Base-by-base conservation (phyloP, 768 basidiomycete genomes). In the Collybia sordida region DNA sequence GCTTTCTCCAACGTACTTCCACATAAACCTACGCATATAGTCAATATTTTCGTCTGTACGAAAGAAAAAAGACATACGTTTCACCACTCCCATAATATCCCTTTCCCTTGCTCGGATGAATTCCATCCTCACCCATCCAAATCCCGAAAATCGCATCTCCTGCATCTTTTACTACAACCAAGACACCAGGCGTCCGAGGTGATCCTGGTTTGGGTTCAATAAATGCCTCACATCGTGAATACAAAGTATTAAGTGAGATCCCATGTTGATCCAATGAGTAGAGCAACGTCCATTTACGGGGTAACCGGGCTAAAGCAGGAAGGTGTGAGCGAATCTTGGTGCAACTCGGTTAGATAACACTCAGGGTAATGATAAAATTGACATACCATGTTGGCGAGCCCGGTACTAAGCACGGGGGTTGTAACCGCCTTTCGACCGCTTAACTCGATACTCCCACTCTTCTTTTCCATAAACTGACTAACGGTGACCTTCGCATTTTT, bases 211-310 rank as follows among this genome's bases (percentile, higher is more conserved):
- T 63, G 0, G 69, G 56, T n/a, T 66, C 59, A 22, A 67, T 62
- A 3, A 60, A 64, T 1, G 71, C 62, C 44, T 80, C 81, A 46
- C 85, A 89, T 1, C 78, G 78, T 2, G 77, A 60, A 64, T 97
- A 98, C 4, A 98, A 78, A 1, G 96, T 97, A 39, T 87, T 84
- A 12, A 98, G 75, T 11, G 93, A 95, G 39, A 95, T 93, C 0
- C 96, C 96, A 57, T 98, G 90, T 60, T 97, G 94, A 61, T 98
- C 96, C 15, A 97, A 77, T 14, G 92, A 94, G 70, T 95, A 94
- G 4, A 93, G 68, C 0, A 95, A 78, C 0, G 79, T 78, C 93
- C 93, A 96, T 23, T 75, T 70, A 6, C 75, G 72, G 0, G 86
- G 77, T 15, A 95, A 79, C 3, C 87, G 85, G 1, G 81, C 73